Evolutionary conservation across 1,284 basidiomycete genomes (phyloP).

Genomic region (Leccinum variabile): DNA sequence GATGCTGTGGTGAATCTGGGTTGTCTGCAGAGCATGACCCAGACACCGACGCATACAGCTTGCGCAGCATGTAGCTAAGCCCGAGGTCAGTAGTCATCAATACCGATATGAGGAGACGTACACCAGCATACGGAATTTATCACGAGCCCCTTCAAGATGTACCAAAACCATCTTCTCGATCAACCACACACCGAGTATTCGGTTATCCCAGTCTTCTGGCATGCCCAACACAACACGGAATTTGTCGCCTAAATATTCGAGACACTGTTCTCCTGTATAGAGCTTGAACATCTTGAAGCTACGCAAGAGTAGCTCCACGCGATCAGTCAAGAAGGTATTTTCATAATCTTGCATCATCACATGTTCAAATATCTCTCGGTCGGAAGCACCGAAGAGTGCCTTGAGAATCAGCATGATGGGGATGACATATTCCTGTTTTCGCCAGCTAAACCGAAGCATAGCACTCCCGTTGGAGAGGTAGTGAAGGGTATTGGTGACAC

Average conservation of each 20-base stretch:
- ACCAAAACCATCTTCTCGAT: slow-evolving; percentile 89
- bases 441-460: slow-evolving; percentile 94
- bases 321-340: slow-evolving; percentile 97
- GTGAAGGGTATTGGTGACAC: slow-evolving; percentile 93
- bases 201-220: slow-evolving; percentile 93
- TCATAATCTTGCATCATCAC: slow-evolving; percentile 96
- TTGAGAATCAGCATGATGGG: slow-evolving; percentile 98
- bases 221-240: slow-evolving; percentile 91
- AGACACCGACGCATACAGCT: slow-evolving; percentile 91
- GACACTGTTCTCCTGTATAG: slow-evolving; percentile 88
- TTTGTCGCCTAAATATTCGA: slow-evolving; percentile 97
- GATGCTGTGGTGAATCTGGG: slow-evolving; percentile 98
- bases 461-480: slow-evolving; percentile 96
- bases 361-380: slow-evolving; percentile 98
- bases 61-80: slow-evolving; percentile 90
- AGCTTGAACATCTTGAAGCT: slow-evolving; percentile 94
- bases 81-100: slow-evolving; percentile 15
- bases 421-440: slow-evolving; percentile 99
- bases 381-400: slow-evolving; percentile 90
- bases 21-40: slow-evolving; percentile 93
- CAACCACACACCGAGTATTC: slow-evolving; percentile 81
- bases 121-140: slow-evolving; percentile 97
- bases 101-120: slow-evolving; percentile 35
- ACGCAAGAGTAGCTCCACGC: slow-evolving; percentile 95
- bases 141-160: slow-evolving; percentile 86